Conservation (phyloP, 371 early-diverging fungal genomes). For the Mortierella sp. region DNA sequence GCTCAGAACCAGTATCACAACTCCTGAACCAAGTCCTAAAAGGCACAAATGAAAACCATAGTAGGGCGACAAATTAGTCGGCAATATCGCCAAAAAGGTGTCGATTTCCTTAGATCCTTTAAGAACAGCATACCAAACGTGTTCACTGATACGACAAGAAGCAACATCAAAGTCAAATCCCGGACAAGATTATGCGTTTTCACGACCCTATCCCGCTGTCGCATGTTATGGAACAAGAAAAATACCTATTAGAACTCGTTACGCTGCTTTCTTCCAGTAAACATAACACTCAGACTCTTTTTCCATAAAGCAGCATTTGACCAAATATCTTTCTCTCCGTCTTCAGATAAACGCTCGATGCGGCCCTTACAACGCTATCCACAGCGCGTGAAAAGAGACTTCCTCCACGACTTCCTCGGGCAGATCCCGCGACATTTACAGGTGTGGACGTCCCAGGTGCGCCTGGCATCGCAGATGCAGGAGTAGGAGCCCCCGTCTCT, state of each 20-base stretch:
- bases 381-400: conserved; percentile 10
- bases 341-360: background rate
- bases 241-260: background rate
- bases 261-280: too few relatives aligned
- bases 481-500: too few relatives aligned
- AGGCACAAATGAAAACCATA: background rate
- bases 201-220: conserved; percentile 19
- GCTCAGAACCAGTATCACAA: conserved; percentile 14
- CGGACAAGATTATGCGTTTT: conserved; percentile 21
- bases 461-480: background rate
- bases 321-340: background rate
- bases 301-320: background rate
- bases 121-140: conserved; percentile 23
- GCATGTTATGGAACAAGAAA: background rate
- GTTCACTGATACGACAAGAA: conserved; percentile 38
- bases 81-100: background rate
- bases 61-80: background rate
- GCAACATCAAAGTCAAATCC: conserved; percentile 48
- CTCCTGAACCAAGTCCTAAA: conserved; percentile 21
- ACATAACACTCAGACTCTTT: background rate
- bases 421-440: background rate
- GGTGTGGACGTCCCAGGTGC: background rate
- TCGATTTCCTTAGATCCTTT: background rate
- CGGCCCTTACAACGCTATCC: conserved; percentile 13
- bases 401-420: background rate